These are phyloP conservation scores for Russula foetens DNA, from an alignment of 768 basidiomycete species.

Conservation along the genomic window DNA sequence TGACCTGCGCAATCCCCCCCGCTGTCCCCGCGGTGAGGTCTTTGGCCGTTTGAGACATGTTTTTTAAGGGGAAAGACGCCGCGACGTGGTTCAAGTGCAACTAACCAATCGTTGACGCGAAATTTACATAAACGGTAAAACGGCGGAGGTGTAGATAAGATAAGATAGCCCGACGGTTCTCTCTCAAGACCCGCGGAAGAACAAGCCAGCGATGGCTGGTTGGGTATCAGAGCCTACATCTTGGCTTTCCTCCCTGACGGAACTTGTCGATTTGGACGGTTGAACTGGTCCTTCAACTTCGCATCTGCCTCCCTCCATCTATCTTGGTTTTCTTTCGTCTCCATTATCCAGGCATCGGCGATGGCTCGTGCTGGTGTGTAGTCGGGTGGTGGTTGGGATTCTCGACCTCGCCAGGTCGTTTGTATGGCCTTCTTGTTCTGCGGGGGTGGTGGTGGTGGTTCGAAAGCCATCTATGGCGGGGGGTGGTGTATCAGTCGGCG, in stretches of 20 bases:
- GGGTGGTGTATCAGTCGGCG: not conserved
- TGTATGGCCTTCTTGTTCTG: constrained; percentile 16
- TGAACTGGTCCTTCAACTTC: constrained; percentile 40
- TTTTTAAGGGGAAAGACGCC: not conserved
- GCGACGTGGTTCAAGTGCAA: not conserved
- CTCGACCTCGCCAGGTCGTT: constrained; percentile 12
- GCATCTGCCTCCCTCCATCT: constrained; percentile 52
- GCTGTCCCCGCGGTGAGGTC: constrained; percentile 85
- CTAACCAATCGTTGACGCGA: constrained; percentile 19
- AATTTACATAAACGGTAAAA: constrained; percentile 19
- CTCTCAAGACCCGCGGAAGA: not conserved
- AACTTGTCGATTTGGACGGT: constrained; percentile 42
- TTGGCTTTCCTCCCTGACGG: constrained; percentile 15
- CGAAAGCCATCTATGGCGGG: constrained; percentile 20
- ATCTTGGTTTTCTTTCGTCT: constrained; percentile 51
- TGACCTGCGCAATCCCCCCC: constrained; percentile 85
- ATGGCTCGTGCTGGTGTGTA: constrained; percentile 53
- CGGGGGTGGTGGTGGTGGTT: constrained; percentile 21
- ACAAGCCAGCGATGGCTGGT: constrained; percentile 6
- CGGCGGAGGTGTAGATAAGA: constrained; percentile 23
- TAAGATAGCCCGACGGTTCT: constrained; percentile 24
- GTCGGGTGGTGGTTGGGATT: constrained; percentile 9
- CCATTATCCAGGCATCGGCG: constrained; percentile 58
- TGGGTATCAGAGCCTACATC: constrained; percentile 18
- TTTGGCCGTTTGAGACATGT: constrained; percentile 60